Conservation (phyloP, 116 monocot genomes). For the Cymodocea nodosa region DNA sequence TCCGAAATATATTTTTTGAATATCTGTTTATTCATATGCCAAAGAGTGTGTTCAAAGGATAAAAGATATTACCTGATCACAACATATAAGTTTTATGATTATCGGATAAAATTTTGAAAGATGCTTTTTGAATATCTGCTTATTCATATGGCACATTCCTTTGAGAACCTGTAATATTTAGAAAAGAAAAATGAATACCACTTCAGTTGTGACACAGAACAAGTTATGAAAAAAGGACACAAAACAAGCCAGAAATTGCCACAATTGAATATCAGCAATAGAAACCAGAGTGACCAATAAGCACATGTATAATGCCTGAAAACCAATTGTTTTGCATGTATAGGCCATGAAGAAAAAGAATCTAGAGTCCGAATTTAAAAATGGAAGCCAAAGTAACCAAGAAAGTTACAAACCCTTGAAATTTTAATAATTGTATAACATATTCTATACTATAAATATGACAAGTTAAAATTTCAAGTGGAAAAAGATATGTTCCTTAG, state of each 20-base stretch:
- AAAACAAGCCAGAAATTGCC: not conserved
- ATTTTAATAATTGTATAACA: too few species aligned
- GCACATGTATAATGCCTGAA: not conserved
- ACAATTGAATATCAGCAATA: not conserved
- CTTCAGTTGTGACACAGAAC: not conserved
- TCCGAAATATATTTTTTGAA: constrained; percentile 75
- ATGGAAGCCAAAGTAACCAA: not conserved
- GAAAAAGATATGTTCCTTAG: not conserved
- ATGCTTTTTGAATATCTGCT: constrained; percentile 71
- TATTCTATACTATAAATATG: too few species aligned
- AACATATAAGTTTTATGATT: constrained; percentile 21
- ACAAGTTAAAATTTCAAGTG: not conserved
- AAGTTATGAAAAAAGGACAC: not conserved
- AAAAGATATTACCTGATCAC: constrained; percentile 55
- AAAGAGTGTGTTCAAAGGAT: not conserved
- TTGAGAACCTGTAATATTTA: constrained; percentile 59
- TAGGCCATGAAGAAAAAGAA: not conserved
- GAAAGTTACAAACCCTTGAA: too few species aligned
- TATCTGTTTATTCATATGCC: constrained; percentile 60
- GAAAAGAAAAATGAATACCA: not conserved
- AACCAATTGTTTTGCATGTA: not conserved
- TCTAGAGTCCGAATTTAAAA: not conserved
- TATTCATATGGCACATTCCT: constrained; percentile 76
- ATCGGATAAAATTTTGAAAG: constrained; percentile 82
- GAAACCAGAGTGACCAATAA: not conserved